Conservation (phyloP, 306 rosid species). For the Quercus parvula region DNA sequence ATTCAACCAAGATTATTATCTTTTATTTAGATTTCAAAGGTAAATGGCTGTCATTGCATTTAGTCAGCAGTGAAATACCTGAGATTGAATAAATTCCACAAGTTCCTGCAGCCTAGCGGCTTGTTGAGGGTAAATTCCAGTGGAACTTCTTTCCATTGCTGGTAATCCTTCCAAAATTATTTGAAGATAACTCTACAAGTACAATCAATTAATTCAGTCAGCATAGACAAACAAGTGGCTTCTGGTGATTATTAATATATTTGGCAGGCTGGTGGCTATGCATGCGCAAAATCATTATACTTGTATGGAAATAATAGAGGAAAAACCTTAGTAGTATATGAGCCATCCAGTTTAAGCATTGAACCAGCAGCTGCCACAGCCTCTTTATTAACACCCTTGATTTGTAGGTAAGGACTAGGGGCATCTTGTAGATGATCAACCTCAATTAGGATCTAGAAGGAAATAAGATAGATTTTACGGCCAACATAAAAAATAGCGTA, state of each 20-base stretch:
- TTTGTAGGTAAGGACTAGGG: constrained; percentile 86
- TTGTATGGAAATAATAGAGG: constrained; percentile 13
- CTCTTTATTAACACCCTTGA: constrained; percentile 91
- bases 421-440: constrained; percentile 95
- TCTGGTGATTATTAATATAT: neutral
- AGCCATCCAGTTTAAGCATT: constrained; percentile 75
- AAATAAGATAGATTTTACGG: constrained; percentile 6
- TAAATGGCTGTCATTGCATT: neutral
- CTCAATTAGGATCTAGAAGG: constrained; percentile 72
- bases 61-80: constrained; percentile 45
- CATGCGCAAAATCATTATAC: neutral
- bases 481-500: neutral
- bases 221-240: neutral
- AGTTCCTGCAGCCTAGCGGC: constrained; percentile 89
- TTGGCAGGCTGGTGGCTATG: neutral
- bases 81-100: constrained; percentile 90
- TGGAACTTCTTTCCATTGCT: constrained; percentile 53
- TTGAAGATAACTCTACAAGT: constrained; percentile 84
- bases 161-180: constrained; percentile 89
- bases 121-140: constrained; percentile 78
- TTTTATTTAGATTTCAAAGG: neutral
- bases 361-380: constrained; percentile 94
- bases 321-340: constrained; percentile 88
- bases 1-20: neutral
- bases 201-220: constrained; percentile 14